These are phyloP conservation scores for Cyclocybe cylindracea DNA, from an alignment of 768 basidiomycete genomes.

Conservation along the genomic window DNA sequence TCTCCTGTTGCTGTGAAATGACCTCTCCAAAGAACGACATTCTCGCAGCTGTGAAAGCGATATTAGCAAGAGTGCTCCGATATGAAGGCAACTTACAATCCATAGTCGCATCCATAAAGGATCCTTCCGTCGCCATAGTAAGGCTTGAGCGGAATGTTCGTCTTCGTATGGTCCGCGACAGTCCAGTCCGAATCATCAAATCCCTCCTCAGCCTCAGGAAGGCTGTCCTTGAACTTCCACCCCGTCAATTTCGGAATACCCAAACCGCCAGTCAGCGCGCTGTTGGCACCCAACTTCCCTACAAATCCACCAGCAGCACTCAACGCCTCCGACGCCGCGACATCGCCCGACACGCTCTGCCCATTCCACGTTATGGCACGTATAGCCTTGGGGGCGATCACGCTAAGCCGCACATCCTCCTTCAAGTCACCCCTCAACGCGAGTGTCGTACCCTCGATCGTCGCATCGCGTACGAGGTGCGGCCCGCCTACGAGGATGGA, in stretches of 20 bases:
- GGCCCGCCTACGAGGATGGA: constrained; percentile 69
- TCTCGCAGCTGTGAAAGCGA: constrained; percentile 64
- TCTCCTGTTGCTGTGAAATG: constrained; percentile 67
- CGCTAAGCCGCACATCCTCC: constrained; percentile 52
- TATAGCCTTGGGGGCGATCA: constrained; percentile 61
- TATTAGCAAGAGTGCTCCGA: constrained; percentile 2
- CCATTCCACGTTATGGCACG: constrained; percentile 76
- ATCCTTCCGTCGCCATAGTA: constrained; percentile 74
- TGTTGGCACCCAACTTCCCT: constrained; percentile 41
- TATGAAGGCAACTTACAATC: constrained; percentile 54
- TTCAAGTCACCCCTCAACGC: constrained; percentile 72
- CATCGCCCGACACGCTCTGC: constrained; percentile 37
- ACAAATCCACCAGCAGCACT: constrained; percentile 48
- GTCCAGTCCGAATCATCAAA: constrained; percentile 72
- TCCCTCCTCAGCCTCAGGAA: constrained; percentile 62
- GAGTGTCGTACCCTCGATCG: constrained; percentile 49
- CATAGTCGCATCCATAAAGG: constrained; percentile 88
- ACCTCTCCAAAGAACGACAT: constrained; percentile 79
- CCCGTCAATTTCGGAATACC: constrained; percentile 49
- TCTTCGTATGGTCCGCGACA: constrained; percentile 67
- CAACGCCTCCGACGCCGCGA: constrained; percentile 27
- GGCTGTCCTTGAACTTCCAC: constrained; percentile 78
- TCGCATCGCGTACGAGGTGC: constrained; percentile 61
- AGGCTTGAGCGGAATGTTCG: constrained; percentile 71
- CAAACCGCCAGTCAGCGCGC: constrained; percentile 29